Conservation (phyloP, 805 yeast genomes). For the Candida broadrunensis region DNA sequence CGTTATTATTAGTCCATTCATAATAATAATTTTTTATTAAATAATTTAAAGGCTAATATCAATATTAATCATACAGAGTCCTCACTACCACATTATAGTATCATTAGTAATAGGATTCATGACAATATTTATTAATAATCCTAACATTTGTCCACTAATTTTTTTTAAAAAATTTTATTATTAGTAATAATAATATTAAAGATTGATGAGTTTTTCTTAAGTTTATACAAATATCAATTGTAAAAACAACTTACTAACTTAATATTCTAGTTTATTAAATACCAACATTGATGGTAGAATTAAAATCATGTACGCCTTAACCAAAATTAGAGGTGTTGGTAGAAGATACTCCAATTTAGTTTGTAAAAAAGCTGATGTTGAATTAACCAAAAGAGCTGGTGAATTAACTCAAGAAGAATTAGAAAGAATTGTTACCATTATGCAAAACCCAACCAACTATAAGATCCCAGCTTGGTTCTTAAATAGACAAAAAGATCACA, state of each 20-base stretch:
- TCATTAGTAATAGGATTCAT: too few species aligned
- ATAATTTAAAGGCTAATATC: too few species aligned
- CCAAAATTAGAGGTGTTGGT: conserved; percentile 99
- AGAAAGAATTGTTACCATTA: conserved; percentile 99
- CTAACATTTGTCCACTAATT: too few species aligned
- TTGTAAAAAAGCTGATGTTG: conserved; percentile 99
- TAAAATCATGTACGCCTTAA: conserved; percentile 99
- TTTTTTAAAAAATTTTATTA: too few species aligned
- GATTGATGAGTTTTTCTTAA: too few species aligned
- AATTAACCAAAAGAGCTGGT: conserved; percentile 98
- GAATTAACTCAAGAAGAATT: conserved; percentile 99
- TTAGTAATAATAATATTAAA: too few species aligned
- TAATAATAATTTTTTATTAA: too few species aligned
- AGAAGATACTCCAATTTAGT: conserved; percentile 99
- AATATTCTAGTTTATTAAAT: conserved; percentile 84
- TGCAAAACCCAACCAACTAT: conserved; percentile 99
- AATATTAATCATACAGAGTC: too few species aligned
- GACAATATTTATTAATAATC: too few species aligned
- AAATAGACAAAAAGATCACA: conserved; percentile 98
- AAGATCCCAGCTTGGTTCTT: conserved; percentile 99
- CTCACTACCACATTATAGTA: too few species aligned
- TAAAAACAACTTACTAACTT: conserved; percentile 24
- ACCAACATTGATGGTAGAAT: conserved; percentile 99
- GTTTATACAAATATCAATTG: too few species aligned
- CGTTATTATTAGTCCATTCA: too few species aligned